These are phyloP conservation scores for Aspergillus sp. DNA, from an alignment of 2,329 filamentous ascomycete genomes.

Conservation along the genomic window DNA sequence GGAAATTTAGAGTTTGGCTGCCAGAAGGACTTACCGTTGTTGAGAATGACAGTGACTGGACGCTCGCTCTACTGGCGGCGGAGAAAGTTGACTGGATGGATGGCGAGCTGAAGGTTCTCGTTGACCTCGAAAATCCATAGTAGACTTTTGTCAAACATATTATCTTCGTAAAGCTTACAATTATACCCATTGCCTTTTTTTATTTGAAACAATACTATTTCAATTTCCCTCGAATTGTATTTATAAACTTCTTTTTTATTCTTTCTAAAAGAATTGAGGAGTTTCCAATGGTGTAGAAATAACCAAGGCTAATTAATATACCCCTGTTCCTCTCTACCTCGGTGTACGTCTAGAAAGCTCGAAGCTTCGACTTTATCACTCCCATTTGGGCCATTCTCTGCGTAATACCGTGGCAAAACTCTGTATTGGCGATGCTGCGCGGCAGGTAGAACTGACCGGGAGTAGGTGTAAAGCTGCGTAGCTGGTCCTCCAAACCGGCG, in stretches of 20 bases:
- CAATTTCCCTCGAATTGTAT: neutral
- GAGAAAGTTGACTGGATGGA: slow-evolving; percentile 50
- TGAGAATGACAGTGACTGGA: slow-evolving; percentile 45
- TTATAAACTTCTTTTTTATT: neutral
- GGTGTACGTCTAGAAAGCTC: neutral
- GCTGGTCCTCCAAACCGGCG: neutral
- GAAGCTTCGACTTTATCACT: neutral
- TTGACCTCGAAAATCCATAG: slow-evolving; percentile 31
- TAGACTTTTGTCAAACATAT: neutral
- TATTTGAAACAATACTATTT: neutral
- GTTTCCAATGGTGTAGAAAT: too few relatives aligned
- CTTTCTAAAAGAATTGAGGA: too few relatives aligned
- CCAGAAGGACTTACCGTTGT: slow-evolving; percentile 43
- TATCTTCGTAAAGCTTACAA: neutral
- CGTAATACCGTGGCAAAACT: neutral
- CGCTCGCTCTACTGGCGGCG: slow-evolving; percentile 43
- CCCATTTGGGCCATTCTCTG: neutral
- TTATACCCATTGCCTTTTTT: neutral
- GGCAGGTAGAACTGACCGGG: neutral
- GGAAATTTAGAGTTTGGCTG: slow-evolving; percentile 43
- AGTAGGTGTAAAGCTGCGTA: neutral
- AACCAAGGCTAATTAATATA: neutral
- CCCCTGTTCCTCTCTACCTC: neutral
- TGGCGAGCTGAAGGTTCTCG: slow-evolving; percentile 42
- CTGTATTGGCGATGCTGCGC: neutral